Percentiles rank a stretch among this genome's conserved stretches.
Evolutionary conservation across 169 alveolate genomes (phyloP).

Genomic region (Plasmodium billcollinsi): DNA sequence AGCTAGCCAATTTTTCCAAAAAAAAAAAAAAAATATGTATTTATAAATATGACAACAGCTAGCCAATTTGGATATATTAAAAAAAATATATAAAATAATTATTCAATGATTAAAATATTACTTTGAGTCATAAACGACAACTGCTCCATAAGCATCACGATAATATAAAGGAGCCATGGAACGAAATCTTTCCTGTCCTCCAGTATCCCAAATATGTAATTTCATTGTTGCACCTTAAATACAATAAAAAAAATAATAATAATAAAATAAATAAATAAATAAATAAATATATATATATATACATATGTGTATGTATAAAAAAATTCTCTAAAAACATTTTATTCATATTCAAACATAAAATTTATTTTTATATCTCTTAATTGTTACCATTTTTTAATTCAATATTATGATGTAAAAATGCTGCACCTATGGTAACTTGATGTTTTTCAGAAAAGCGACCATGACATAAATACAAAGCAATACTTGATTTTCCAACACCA

Average conservation of each 20-base stretch:
- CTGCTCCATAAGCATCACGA: conserved; percentile 93
- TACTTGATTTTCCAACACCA: conserved; percentile 92
- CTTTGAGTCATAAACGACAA: conserved; percentile 91
- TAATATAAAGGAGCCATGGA: conserved; percentile 91
- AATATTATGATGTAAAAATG: conserved; percentile 88
- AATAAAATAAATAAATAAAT: neutral
- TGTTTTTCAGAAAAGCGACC: conserved; percentile 90
- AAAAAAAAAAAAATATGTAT: neutral
- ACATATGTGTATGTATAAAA: neutral
- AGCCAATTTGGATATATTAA: too few relatives aligned
- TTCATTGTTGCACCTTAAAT: conserved; percentile 83
- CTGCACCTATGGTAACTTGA: conserved; percentile 94
- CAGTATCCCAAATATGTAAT: conserved; percentile 96
- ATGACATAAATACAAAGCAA: conserved; percentile 90
- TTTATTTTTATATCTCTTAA: neutral
- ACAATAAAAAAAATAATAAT: neutral
- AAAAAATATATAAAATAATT: conserved; percentile 23
- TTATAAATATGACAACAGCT: neutral
- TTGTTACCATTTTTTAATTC: conserved; percentile 80
- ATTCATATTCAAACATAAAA: neutral
- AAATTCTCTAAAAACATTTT: neutral
- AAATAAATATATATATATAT: neutral
- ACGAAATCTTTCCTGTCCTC: conserved; percentile 93
- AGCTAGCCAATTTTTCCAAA: too few relatives aligned
- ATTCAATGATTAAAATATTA: conserved; percentile 13